Evolutionary conservation across 2,329 filamentous ascomycete genomes (phyloP), one percentile per base, ranked within the genome.

Genomic region (Phoma herbarum): DNA sequence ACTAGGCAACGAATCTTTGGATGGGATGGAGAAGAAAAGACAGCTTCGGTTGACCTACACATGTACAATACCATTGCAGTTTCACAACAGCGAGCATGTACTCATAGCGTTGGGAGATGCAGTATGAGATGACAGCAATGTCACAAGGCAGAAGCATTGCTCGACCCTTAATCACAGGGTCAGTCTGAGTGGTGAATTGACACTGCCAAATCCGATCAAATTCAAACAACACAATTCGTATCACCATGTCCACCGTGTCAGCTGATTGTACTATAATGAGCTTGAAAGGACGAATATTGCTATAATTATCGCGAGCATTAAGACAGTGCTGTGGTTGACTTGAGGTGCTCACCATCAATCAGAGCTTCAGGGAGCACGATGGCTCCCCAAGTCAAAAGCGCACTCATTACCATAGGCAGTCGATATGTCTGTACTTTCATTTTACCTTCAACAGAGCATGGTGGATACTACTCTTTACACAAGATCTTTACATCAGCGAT

Each of bases 1-100:
- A 74, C 62, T 75, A 72, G 59, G 26, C 43, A 20, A 9, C 10
- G 23, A 26, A 26, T n/a, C 22, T 9, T 8, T 29, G 18, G 22
- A 20, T 22, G 10, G 2, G 12, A 20, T 20, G 12, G 22, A 47
- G 29, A 14, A 37, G 31, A 29, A 16, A 50, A 39, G 33, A 33
- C 31, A 57, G 46, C 57, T 43, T 52, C 20, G 43, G 50, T 49
- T 26, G 37, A 31, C 45, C 41, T 44, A 48, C 43, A 50, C 44
- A 28, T 70, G 62, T 69, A 69, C 52, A 68, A 64, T 54, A 69
- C 16, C 43, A 56, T 37, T 45, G 43, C 44, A 54, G 33, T 18
- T 37, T 51, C 28, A 63, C 33, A 50, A 48, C 43, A 43, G 31
- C 56, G 51, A 50, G 51, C 26, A 64, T 63, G 59, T 63, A 63